Percentiles rank a stretch among this genome's conserved stretches.
Conservation (phyloP, 352 stramenopile genomes). For the Globisporangium yorkense region DNA sequence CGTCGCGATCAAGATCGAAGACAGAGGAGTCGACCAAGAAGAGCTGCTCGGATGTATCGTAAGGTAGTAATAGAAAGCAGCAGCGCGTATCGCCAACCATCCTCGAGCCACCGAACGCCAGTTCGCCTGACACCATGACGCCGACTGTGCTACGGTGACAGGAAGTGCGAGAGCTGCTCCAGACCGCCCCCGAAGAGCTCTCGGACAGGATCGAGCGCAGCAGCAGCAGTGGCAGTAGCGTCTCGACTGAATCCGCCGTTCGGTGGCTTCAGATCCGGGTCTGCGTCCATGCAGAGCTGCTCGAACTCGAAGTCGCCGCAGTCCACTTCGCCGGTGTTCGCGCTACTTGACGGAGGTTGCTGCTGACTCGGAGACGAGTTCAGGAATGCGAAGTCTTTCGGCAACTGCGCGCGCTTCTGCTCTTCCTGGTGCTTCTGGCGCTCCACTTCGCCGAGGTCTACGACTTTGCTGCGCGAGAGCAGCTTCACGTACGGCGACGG, state of each 20-base stretch:
- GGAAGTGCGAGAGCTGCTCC: slow-evolving; percentile 42
- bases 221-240: background rate
- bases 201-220: slow-evolving; percentile 9
- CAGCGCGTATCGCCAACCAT: background rate
- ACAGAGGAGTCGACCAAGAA: no score
- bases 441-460: slow-evolving; percentile 57
- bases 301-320: slow-evolving; percentile 73
- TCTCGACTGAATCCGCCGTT: background rate
- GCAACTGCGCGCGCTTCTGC: slow-evolving; percentile 9
- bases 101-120: background rate
- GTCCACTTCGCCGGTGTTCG: slow-evolving; percentile 27
- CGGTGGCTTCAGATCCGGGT: slow-evolving; percentile 51
- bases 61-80: background rate
- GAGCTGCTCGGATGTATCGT: background rate
- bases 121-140: background rate
- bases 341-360: background rate
- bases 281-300: slow-evolving; percentile 69
- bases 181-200: slow-evolving; percentile 48
- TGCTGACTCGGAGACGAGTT: slow-evolving; percentile 1
- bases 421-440: slow-evolving; percentile 29
- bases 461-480: slow-evolving; percentile 72
- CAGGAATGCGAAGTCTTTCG: slow-evolving; percentile 24
- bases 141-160: background rate
- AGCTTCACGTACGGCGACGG: slow-evolving; percentile 77
- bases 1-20: no score